Base-by-base conservation (phyloP, 2,329 filamentous ascomycete species). In the Oidium heveae region DNA sequence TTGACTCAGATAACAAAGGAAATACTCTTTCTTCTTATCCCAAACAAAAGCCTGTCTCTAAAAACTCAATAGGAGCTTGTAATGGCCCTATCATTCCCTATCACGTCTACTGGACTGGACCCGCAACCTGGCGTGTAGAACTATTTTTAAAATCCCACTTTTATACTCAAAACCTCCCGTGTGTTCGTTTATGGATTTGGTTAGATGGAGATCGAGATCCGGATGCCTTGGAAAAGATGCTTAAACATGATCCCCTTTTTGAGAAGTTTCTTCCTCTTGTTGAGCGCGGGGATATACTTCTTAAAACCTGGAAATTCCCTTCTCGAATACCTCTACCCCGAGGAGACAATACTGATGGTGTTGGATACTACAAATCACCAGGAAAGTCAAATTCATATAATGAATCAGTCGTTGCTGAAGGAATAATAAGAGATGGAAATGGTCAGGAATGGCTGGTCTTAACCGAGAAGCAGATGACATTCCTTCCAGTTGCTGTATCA, bases 21-120 rank as follows among this genome's bases (percentile, higher is more conserved):
- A 65, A 65, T 53, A 60, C 62, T n/a, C 62, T 67, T 7, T 61
- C 58, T 8, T 55, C 57, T 47, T 65, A 64, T 52, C 64, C 65
- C 9, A 46, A 57, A 4, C 64, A 65, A n/a, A 64, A 69, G 6
- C 54, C 66, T 2, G 63, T 68, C 2, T 66, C 70, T 18, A 69
- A 68, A 52, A 59, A 65, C 2, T 66, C 62, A 10, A 67, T 71
- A 39, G 73, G 72, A n/a, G 67, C 68, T 28, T 76, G 74, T 58
- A 67, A 72, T 44, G 74, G 74, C 1, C 72, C 73, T n/a, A 72
- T 75, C 58, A 68, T 75, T 33, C 72, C 72, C 4, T 75, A 72
- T 53, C 74, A 76, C 59, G 69, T 71, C 32, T 76, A 75, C 68
- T 76, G 74, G 74, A 74, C 72, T 8, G 74, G 74, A 3, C 70